These are phyloP conservation scores for Aspergillus indologenus DNA, from an alignment of 495 filamentous ascomycete species.

Conservation along the genomic window DNA sequence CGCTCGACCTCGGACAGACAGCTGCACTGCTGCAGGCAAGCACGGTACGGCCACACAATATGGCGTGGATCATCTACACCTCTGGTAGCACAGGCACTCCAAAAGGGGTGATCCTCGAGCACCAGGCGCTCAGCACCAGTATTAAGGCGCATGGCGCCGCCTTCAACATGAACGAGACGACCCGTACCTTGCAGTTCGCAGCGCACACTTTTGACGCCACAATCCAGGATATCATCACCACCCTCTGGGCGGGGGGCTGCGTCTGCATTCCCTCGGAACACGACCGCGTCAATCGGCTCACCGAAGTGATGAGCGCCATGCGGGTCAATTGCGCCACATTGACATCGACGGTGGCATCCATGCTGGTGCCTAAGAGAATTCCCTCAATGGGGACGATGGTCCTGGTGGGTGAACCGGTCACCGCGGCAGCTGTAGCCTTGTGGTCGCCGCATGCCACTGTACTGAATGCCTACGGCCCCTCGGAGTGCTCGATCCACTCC, in stretches of 20 bases:
- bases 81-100: constrained; percentile 41
- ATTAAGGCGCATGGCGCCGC: neutral
- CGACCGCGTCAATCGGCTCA: constrained; percentile 28
- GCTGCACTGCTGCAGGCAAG: neutral
- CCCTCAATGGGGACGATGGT: constrained; percentile 36
- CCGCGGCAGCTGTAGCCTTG: constrained; percentile 35
- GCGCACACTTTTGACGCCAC: constrained; percentile 40
- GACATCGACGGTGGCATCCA: constrained; percentile 42
- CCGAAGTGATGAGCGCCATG: constrained; percentile 31
- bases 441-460: constrained; percentile 46
- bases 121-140: constrained; percentile 18
- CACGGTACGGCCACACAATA: neutral
- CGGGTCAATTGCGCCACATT: constrained; percentile 39
- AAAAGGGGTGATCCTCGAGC: constrained; percentile 42
- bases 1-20: neutral
- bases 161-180: constrained; percentile 31
- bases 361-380: constrained; percentile 33
- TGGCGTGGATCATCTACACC: constrained; percentile 33
- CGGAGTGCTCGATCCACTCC: constrained; percentile 37
- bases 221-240: constrained; percentile 37
- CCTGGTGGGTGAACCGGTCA: constrained; percentile 46
- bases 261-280: constrained; percentile 44
- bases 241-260: constrained; percentile 43
- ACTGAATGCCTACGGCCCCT: constrained; percentile 58
- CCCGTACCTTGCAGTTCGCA: constrained; percentile 46